Evolutionary conservation across 2,329 filamentous ascomycete genomes (phyloP), one percentile per base, ranked within the genome.

Genomic region (Setomelanomma holmii): DNA sequence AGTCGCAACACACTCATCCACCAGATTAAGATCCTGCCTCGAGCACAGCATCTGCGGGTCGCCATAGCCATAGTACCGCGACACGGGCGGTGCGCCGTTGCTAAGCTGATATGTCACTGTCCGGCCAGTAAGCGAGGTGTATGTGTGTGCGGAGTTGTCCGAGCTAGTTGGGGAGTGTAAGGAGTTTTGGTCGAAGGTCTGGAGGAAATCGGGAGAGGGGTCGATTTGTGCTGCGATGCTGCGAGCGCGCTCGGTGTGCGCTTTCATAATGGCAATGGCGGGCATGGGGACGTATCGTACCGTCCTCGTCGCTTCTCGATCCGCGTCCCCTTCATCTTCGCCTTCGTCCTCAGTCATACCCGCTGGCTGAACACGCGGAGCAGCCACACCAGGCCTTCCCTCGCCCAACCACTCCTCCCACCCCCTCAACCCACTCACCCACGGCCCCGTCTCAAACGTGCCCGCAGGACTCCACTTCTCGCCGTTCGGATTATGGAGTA

Each of bases 361-460:
- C 14, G 8, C 40, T 12, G 6, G 23, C 11, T 17, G 30, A 4
- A 17, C 5, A 7, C 16, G 19, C 3, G 33, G 43, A 14, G 53
- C 14, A 44, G n/a, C 33, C 14, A 51, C 50, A 3, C 71, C 71
- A 1, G 68, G 68, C 1, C 58, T 51, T 0, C 49, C 63, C 0
- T 48, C 51, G 7, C 30, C 52, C 0, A 74, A 35, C 19, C 66
- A 74, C 24, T 74, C 68, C 22, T 60, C 48, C 69, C 69, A 73
- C 0, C 58, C 56, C 44, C 61, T 68, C 10, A 73, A 38, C 0
- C 69, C 71, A 1, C 59, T 53, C 1, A 56, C 51, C 46, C 53
- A 71, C 0, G 54, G 58, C 0, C 67, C 64, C 0, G 53, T 53
- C 7, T 58, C 39, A 36, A 56, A 55, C 1, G 22, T 21, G 1